phyloP scores from a whole-genome alignment of 768 basidiomycete species.

The Suillus tomentosus region DNA sequence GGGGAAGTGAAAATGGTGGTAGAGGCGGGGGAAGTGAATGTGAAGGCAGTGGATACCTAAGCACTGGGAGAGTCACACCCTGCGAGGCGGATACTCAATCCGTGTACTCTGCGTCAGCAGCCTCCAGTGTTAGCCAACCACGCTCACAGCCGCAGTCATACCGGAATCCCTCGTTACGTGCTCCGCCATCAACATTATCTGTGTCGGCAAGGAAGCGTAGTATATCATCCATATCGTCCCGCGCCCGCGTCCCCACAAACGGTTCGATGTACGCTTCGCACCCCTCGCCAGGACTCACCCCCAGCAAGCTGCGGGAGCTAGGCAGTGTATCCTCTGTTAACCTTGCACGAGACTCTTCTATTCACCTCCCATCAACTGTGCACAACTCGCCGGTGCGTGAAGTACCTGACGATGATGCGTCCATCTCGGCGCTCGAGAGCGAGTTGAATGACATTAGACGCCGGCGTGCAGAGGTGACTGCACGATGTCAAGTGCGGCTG shows the following conservation, averaged over 20 bases:
- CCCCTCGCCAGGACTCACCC: conserved; percentile 31
- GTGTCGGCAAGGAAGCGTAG: conserved; percentile 58
- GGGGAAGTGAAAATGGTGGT: conserved; percentile 11
- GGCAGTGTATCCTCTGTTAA: conserved; percentile 51
- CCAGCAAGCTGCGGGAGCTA: conserved; percentile 32
- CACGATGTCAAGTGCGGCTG: conserved; percentile 72
- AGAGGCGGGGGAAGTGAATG: conserved; percentile 30
- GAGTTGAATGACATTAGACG: conserved; percentile 73
- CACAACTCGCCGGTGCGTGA: conserved; percentile 32
- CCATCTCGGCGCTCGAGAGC: conserved; percentile 43
- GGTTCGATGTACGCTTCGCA: conserved; percentile 34
- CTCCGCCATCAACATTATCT: conserved; percentile 26
- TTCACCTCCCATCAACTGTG: conserved; percentile 44
- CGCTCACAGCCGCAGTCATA: conserved; percentile 44
- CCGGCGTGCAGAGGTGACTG: conserved; percentile 68
- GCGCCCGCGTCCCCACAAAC: conserved; percentile 31
- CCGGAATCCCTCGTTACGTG: conserved; percentile 34
- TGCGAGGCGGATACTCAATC: conserved; percentile 53
- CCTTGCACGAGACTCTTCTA: conserved; percentile 46
- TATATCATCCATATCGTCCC: conserved; percentile 59
- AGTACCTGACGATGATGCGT: conserved; percentile 37
- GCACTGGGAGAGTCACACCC: conserved; percentile 34
- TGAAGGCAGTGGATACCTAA: conserved; percentile 18
- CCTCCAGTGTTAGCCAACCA: conserved; percentile 49
- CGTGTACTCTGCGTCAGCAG: conserved; percentile 53